These are phyloP conservation scores for Russula compacta DNA, from an alignment of 768 basidiomycete genomes.

Conservation along the genomic window DNA sequence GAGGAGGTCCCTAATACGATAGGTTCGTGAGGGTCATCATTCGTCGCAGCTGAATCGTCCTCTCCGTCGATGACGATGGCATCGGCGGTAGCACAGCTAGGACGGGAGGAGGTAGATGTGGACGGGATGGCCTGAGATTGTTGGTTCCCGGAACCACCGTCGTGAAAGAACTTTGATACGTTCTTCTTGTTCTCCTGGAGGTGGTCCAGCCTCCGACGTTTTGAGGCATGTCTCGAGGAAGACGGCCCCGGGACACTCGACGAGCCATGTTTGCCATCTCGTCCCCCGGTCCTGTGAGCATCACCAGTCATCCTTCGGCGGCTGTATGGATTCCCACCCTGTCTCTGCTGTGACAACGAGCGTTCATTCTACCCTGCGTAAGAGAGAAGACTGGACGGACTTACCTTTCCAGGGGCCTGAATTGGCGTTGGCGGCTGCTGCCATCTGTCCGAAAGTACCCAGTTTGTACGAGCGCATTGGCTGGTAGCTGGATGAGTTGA, in stretches of 20 bases:
- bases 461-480: not conserved
- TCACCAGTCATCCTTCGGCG: not conserved
- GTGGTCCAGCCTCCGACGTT: slow-evolving; percentile 3
- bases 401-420: slow-evolving; percentile 1
- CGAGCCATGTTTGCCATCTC: not conserved
- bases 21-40: not conserved
- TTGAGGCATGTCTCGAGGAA: not conserved
- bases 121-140: not conserved
- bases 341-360: not conserved
- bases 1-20: not conserved
- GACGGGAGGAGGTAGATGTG: not conserved
- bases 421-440: not conserved
- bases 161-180: not conserved
- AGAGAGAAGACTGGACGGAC: not conserved
- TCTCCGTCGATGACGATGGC: slow-evolving; percentile 5
- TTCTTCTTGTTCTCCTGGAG: not conserved
- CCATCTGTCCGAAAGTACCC: slow-evolving; percentile 1
- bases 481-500: not conserved
- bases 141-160: not conserved
- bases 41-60: not conserved
- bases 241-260: not conserved
- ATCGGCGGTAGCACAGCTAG: not conserved
- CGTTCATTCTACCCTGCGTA: not conserved
- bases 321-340: not conserved
- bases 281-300: not conserved